Base-by-base conservation (phyloP, 1,139 yeast genomes). In the Yamadazyma sp. region DNA sequence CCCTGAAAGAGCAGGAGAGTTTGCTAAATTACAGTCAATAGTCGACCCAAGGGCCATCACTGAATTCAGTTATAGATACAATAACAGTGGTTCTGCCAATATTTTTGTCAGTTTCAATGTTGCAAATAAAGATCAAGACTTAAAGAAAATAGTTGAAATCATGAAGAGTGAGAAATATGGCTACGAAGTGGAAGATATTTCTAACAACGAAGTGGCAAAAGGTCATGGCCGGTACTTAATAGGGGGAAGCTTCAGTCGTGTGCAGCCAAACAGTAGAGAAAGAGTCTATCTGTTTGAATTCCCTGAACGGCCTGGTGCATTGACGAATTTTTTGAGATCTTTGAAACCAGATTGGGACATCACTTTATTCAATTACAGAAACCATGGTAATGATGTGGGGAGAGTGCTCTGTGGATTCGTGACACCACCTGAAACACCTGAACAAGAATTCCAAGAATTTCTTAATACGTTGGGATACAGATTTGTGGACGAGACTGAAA, bases 261-360 rank as follows among this genome's bases (percentile, higher is more conserved):
- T 28, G 33, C 48, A 47, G 34, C 60, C 64, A n/a, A 50, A 49
- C 12, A 58, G 61, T 37, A 73, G 86, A 47, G 99, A 92, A 62
- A 80, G 84, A 52, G 64, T 92, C 33, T 79, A 82, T 51, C 78
- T 86, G 39, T 92, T 92, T 54, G 97, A 89, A 62, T 94, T 92
- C 70, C 99, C 99, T 10, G 99, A 92, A 59, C 82, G 94, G 53
- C 97, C 97, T 1, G 95, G 96, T 31, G 97, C 98, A 0, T 72
- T 92, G 53, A 78, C 84, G 37, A 83, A 78, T 43, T 92, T 92
- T 64, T 73, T 92, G 53, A 76, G 75, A 33, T 76, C 84, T 13
- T 65, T 92, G 55, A 79, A 83, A 54, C 73, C 76, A 26, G 80
- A 82, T 42, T 92, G 97, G 97, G 92, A 90, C 57, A 80, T 94